Conservation (phyloP, 1,284 basidiomycete species). For the Lignosus rhinocerotis region DNA sequence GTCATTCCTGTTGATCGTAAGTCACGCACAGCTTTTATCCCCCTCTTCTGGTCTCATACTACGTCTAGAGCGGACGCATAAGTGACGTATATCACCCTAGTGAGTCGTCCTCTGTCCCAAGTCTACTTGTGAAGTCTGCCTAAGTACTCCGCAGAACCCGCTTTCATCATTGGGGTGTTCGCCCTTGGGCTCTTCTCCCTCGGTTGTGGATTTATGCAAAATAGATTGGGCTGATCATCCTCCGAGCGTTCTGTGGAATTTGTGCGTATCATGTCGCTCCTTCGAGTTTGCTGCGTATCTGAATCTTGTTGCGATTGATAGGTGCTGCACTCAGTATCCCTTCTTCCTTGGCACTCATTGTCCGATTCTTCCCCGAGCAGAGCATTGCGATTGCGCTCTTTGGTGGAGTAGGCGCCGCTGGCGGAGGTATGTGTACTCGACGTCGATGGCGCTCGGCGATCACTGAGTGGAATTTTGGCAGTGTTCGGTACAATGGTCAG, state of each 20-base stretch:
- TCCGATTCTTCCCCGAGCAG: slow-evolving; percentile 42
- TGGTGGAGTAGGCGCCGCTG: slow-evolving; percentile 36
- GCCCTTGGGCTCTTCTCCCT: slow-evolving; percentile 33
- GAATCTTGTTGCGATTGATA: too few relatives aligned
- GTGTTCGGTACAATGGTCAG: slow-evolving; percentile 35
- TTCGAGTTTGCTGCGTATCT: too few relatives aligned
- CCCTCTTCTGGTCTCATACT: neutral
- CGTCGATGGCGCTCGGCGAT: neutral
- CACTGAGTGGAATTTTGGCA: slow-evolving; percentile 1
- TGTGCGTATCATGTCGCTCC: slow-evolving; percentile 20
- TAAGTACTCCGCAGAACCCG: slow-evolving; percentile 23
- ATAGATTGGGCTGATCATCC: slow-evolving; percentile 34
- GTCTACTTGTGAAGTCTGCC: neutral
- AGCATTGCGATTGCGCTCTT: slow-evolving; percentile 38
- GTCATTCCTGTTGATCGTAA: slow-evolving; percentile 32
- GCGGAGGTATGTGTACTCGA: slow-evolving; percentile 33
- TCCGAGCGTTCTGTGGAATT: slow-evolving; percentile 31
- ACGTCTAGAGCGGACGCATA: slow-evolving; percentile 34
- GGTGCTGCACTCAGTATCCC: slow-evolving; percentile 38
- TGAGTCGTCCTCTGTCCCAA: slow-evolving; percentile 16
- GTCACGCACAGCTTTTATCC: slow-evolving; percentile 9
- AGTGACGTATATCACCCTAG: slow-evolving; percentile 39
- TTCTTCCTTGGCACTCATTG: slow-evolving; percentile 40
- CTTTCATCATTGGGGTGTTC: slow-evolving; percentile 31
- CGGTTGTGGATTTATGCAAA: slow-evolving; percentile 32